Percentiles rank a stretch among this genome's conserved stretches.
Evolutionary conservation across 805 yeast species (phyloP).

Genomic region (Monosporozyma servazzii): DNA sequence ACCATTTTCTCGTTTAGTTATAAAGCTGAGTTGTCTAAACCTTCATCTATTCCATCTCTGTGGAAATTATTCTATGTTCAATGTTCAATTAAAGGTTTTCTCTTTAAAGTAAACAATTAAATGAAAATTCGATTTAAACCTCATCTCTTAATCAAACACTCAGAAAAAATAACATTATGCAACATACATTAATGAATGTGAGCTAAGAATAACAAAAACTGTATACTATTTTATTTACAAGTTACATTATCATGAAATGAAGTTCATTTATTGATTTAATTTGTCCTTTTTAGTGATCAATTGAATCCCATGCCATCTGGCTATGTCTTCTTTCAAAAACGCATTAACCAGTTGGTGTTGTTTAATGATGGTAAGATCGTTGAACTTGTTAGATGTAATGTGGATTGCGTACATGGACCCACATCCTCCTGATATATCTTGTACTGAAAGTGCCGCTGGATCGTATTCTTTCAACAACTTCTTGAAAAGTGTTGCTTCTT

Average conservation of each 20-base stretch:
- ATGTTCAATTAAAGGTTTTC: not conserved
- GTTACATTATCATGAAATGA: not conserved
- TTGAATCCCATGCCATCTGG: constrained; percentile 92
- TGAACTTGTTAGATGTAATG: constrained; percentile 63
- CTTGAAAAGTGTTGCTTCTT: not conserved
- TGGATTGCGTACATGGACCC: constrained; percentile 95
- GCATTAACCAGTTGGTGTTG: constrained; percentile 88
- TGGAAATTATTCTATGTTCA: not conserved
- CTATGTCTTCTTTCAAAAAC: constrained; percentile 71
- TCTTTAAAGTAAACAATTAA: not conserved
- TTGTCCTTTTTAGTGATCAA: constrained; percentile 48
- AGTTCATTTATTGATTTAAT: not conserved
- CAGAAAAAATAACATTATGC: not conserved
- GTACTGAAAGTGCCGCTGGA: constrained; percentile 58
- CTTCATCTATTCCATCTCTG: not conserved
- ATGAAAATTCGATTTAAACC: not conserved
- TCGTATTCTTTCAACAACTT: constrained; percentile 34
- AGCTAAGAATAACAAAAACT: not conserved
- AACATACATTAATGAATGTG: not conserved
- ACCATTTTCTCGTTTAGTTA: not conserved
- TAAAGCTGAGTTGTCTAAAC: not conserved
- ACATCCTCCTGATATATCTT: constrained; percentile 90
- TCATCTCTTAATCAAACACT: not conserved
- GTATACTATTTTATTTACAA: not conserved
- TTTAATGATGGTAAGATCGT: constrained; percentile 75